phyloP scores from a whole-genome alignment of 148 eudicot genomes.

The Heliamphora exappendiculata region DNA sequence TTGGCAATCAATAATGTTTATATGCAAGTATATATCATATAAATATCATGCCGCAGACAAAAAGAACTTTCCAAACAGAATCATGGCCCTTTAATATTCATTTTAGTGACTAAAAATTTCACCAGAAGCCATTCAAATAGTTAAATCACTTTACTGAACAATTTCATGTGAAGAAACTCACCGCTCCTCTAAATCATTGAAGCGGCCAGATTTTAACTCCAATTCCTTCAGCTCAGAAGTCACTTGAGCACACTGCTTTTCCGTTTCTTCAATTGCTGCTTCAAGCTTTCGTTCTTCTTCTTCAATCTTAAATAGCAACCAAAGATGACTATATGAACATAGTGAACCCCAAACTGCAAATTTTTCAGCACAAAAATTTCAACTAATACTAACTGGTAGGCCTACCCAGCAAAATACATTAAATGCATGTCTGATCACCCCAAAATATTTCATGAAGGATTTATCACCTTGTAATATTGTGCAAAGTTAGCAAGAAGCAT shows the following conservation, averaged over 20 bases:
- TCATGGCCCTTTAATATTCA: not conserved
- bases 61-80: not conserved
- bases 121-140: not conserved
- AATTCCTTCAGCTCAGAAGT: conserved; percentile 82
- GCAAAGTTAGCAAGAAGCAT: not conserved
- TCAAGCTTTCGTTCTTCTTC: conserved; percentile 94
- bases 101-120: not conserved
- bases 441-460: not conserved
- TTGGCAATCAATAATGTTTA: not conserved
- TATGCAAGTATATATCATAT: not conserved
- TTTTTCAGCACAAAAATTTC: not conserved
- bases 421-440: not conserved
- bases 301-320: conserved; percentile 54
- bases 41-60: not conserved
- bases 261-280: conserved; percentile 86
- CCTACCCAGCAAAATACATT: not conserved
- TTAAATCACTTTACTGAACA: not conserved
- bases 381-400: not conserved
- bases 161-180: conserved; percentile 17
- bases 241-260: conserved; percentile 76
- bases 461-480: not conserved
- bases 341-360: conserved; percentile 13
- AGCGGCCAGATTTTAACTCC: conserved; percentile 78
- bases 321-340: conserved; percentile 13
- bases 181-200: conserved; percentile 94